Base-by-base conservation (phyloP, 805 yeast species). In the Sporopachydermia quercuum region DNA sequence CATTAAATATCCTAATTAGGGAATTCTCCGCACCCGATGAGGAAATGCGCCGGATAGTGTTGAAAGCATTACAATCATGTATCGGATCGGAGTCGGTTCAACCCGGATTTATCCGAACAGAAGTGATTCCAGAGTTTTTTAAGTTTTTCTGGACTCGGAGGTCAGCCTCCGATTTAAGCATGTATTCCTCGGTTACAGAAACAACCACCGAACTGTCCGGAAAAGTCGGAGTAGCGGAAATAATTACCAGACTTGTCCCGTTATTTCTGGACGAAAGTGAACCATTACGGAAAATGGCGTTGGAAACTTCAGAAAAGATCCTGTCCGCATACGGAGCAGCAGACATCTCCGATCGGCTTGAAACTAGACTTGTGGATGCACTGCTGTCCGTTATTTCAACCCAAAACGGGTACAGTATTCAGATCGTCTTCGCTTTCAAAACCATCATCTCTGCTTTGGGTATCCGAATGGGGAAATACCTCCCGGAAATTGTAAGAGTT, bases 21-120 rank as follows among this genome's bases (percentile, higher is more conserved):
- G 94, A 87, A 56, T 82, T 85, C 49, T 56, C 62, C 27, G 73
- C 93, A 1, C 86, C 91, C 0, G 95, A 85, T 51, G 94, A 82
- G 44, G 95, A 86, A 38, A 81, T 87, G 89, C 75, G 74, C 49
- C 70, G 70, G 43, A 70, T 86, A 0, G 79, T 87, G 2, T 56
- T 91, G 43, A 61, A 67, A 19, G 82, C 83, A 4, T 60, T 87
- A 19, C 77, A 70, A 40, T 76, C 71, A 43, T 73, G 91, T 48
- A 74, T 84, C 11, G 57, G 71, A 1, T 64, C 81, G 1, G 76
- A 71, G 8, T 73, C 74, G 8, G 65, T 83, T 11, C 63, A 61
- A 13, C 57, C 66, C 3, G 57, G 56, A 17, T 74, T 70, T 45
- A 52, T 78, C 17, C 59, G 62, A 35, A 66, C 62, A 4, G 72